These are phyloP conservation scores for Vicia faba DNA, from an alignment of 306 rosid species.

Conservation along the genomic window DNA sequence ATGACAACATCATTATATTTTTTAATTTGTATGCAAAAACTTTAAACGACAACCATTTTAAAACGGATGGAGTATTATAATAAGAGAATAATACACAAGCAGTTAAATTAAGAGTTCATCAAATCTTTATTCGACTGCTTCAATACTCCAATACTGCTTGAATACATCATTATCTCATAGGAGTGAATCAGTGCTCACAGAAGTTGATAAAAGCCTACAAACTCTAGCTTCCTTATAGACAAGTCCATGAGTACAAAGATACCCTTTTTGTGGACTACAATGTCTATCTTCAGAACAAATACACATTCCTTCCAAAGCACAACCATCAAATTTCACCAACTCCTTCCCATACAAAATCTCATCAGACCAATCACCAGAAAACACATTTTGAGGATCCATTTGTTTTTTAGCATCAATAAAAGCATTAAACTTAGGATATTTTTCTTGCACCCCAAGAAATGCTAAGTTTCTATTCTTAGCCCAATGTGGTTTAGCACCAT, in stretches of 20 bases:
- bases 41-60: too few species aligned
- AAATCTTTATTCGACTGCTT: neutral
- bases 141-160: neutral
- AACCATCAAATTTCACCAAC: conserved; percentile 52
- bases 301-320: conserved; percentile 75
- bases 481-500: conserved; percentile 86
- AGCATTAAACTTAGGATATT: conserved; percentile 47
- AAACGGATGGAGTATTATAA: too few species aligned
- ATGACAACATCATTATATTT: too few species aligned
- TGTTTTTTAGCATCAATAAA: conserved; percentile 49
- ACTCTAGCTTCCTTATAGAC: conserved; percentile 68
- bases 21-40: too few species aligned
- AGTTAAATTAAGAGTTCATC: neutral
- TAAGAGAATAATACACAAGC: too few species aligned
- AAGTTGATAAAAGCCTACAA: conserved; percentile 46
- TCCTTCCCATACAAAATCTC: conserved; percentile 56
- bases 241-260: conserved; percentile 57
- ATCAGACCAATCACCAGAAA: conserved; percentile 71
- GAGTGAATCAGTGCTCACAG: neutral
- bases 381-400: conserved; percentile 63
- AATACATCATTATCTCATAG: neutral
- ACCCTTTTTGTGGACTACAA: conserved; percentile 66
- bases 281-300: conserved; percentile 62
- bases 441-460: conserved; percentile 51
- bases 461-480: conserved; percentile 71